Percentiles rank a stretch among this genome's conserved stretches.
These are phyloP conservation scores for Nemania bipapillata DNA, from an alignment of 2,329 filamentous ascomycete genomes.

Conservation along the genomic window DNA sequence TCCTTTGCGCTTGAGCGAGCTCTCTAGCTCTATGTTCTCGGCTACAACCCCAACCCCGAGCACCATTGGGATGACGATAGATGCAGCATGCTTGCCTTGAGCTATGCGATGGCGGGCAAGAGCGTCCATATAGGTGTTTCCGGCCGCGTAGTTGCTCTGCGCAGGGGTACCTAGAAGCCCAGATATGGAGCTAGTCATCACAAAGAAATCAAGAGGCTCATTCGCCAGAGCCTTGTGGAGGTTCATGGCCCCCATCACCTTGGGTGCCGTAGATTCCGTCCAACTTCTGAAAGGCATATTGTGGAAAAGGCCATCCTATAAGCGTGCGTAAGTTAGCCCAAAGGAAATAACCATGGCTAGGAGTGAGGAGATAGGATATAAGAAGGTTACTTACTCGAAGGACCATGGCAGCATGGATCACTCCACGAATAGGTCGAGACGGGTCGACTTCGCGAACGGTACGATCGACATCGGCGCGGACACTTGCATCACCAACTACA, in stretches of 20 bases:
- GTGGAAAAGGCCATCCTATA: constrained; percentile 33
- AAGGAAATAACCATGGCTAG: background rate
- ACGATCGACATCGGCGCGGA: too few species aligned
- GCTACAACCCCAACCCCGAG: constrained; percentile 39
- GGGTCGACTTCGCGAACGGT: too few species aligned
- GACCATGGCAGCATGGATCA: constrained; percentile 38
- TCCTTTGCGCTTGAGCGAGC: constrained; percentile 42
- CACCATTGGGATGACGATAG: constrained; percentile 37
- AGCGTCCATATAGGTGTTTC: constrained; percentile 38
- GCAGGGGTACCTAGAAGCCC: constrained; percentile 33
- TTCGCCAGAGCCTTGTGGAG: constrained; percentile 27
- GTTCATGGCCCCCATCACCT: constrained; percentile 31
- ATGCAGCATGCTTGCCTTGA: constrained; percentile 11
- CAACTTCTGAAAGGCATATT: constrained; percentile 23
- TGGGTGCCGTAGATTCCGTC: constrained; percentile 16
- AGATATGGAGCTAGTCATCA: constrained; percentile 41
- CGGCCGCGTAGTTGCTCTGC: constrained; percentile 41
- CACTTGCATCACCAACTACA: too few species aligned
- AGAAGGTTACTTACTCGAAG: constrained; percentile 10
- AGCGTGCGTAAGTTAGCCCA: background rate
- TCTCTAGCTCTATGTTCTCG: constrained; percentile 38
- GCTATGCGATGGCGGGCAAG: constrained; percentile 29
- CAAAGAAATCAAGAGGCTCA: constrained; percentile 38
- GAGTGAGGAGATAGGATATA: too few species aligned
- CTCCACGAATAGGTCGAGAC: background rate